Evolutionary conservation across 495 filamentous ascomycete species (phyloP), one percentile per base, ranked within the genome.

Genomic region (Penicillium nucicola): DNA sequence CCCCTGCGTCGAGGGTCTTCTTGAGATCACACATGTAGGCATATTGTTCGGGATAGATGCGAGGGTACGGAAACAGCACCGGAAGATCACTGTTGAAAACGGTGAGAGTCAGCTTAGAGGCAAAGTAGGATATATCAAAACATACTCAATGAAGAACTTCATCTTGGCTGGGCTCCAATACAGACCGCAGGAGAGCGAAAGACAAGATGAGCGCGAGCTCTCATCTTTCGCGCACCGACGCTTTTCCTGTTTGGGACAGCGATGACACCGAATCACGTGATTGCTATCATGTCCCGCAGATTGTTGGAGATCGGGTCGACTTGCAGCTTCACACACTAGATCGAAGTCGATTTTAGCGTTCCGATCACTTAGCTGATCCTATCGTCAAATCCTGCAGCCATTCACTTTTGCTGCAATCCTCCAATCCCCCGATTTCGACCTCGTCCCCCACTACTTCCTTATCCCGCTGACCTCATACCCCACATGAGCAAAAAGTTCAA

Each of bases 21-120:
- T 99, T 99, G 69, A 99, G 82, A 76, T 96, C 95, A 60, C 88
- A 92, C 93, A 99, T 99, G 72, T 98, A 98, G 55, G 85, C 90
- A 95, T 95, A 96, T 86, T 96, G 91, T 66, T 96, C 90, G 69
- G 93, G 95, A 67, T 97, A 97, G 63, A 97, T 96, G 52, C 90
- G 81, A 48, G 93, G 93, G 66, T 99, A 99, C 33, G 93, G 93
- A 62, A 97, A 99, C 57, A 99, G 84, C 52, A 99, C 84, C 41
- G 89, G 88, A 40, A 99, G 82, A 55, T 96, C 91, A 70, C 89
- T 95, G 56, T 37, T 12, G 34, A 13, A 37, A 44, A 19, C 37
- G 35, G 14, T 1, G 4, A 40, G 40, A 15, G 44, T 64, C 20
- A 59, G 44, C 11, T 37, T 18, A 13, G 9, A 30, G 17, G 4